Conservation (phyloP, 768 basidiomycete genomes). For the Filobasidium wieringae region DNA sequence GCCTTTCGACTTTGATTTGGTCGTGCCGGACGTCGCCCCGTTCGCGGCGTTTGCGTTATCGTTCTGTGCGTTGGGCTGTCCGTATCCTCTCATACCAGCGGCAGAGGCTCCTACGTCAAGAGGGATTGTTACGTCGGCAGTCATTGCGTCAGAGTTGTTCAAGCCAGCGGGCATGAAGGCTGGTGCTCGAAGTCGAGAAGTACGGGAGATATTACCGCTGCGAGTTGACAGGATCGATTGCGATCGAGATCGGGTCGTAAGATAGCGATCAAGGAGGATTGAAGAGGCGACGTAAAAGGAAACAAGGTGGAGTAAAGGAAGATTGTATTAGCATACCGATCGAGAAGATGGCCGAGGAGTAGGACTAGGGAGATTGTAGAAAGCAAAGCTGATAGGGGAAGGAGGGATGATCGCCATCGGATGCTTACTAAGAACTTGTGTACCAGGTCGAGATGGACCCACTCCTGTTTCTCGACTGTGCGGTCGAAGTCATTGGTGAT, state of each 20-base stretch:
- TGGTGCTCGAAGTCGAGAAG: constrained; percentile 1
- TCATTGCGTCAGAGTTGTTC: not conserved
- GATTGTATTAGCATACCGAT: no score
- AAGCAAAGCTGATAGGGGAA: no score
- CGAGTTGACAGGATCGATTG: not conserved
- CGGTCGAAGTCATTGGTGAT: not conserved
- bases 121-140: not conserved
- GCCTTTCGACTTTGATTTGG: constrained; percentile 27
- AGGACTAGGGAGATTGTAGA: no score
- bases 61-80: not conserved
- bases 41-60: not conserved
- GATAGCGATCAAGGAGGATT: not conserved
- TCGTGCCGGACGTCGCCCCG: not conserved
- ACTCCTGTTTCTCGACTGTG: not conserved
- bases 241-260: not conserved
- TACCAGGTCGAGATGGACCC: not conserved
- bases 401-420: no score
- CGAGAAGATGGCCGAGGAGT: no score
- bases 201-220: constrained; percentile 6
- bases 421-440: not conserved
- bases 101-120: not conserved
- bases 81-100: not conserved
- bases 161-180: constrained; percentile 11
- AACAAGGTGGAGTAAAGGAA: not conserved
- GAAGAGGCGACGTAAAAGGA: not conserved